phyloP scores from a whole-genome alignment of 2,329 filamentous ascomycete species.

The Hypomyces perniciosus region DNA sequence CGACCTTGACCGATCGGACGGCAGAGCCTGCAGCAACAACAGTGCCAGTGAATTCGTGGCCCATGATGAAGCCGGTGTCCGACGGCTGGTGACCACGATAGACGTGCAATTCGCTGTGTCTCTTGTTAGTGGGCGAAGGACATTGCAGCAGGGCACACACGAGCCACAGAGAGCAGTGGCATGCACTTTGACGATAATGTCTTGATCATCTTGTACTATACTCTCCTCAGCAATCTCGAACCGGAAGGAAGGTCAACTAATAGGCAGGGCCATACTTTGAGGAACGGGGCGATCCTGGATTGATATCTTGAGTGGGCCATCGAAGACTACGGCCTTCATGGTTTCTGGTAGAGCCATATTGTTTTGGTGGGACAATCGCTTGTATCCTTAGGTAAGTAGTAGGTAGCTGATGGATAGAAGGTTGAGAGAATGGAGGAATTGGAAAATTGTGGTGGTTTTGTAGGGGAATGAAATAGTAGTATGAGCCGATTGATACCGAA shows the following conservation, averaged over 20 bases:
- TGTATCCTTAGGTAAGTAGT: too few species aligned
- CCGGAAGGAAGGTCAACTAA: not conserved
- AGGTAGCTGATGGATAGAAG: too few species aligned
- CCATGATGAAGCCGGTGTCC: conserved; percentile 59
- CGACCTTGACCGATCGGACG: conserved; percentile 63
- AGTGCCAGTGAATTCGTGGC: conserved; percentile 81
- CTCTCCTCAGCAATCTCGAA: conserved; percentile 12
- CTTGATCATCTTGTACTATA: conserved; percentile 59
- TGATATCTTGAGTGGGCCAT: conserved; percentile 67
- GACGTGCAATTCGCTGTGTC: conserved; percentile 64
- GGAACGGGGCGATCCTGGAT: conserved; percentile 78
- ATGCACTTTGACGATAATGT: conserved; percentile 77
- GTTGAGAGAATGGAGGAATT: too few species aligned
- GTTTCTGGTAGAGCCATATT: conserved; percentile 38
- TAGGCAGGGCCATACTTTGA: conserved; percentile 35
- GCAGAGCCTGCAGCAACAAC: conserved; percentile 61
- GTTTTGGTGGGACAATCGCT: not conserved
- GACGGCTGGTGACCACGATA: conserved; percentile 76
- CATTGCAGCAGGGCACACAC: conserved; percentile 42
- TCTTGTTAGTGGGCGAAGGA: not conserved
- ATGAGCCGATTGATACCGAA: too few species aligned
- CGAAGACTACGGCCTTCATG: conserved; percentile 88
- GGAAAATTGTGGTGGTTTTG: too few species aligned
- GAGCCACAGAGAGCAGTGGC: conserved; percentile 84
- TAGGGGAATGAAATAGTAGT: too few species aligned